Evolutionary conservation across 495 filamentous ascomycete species (phyloP).

Genomic region (Pyrenula massariospora): DNA sequence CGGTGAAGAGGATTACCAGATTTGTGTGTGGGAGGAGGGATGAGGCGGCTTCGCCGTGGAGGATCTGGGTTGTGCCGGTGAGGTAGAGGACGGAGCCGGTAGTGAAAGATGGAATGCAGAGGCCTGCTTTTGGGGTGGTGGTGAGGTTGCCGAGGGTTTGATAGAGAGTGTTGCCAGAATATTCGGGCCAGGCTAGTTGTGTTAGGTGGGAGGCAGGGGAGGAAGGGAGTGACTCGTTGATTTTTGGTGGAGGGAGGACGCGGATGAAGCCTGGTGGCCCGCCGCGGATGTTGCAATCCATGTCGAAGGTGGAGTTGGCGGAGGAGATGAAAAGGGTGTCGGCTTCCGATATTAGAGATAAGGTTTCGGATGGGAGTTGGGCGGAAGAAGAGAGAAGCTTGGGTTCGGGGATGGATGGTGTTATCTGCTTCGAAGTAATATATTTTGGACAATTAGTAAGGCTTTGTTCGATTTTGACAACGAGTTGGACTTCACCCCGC

Average conservation of each 20-base stretch:
- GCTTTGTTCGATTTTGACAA: conserved; percentile 54
- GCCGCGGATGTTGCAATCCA: conserved; percentile 81
- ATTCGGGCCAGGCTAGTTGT: conserved; percentile 63
- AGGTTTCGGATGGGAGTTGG: conserved; percentile 30
- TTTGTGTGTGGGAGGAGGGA: conserved; percentile 54
- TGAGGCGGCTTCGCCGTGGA: conserved; percentile 48
- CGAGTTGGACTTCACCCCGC: conserved; percentile 49
- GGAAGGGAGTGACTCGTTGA: no score
- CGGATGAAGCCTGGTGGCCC: conserved; percentile 65
- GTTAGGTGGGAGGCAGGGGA: conserved; percentile 3
- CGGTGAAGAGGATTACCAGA: conserved; percentile 53
- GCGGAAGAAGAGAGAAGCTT: conserved; percentile 34
- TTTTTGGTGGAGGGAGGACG: conserved; percentile 40
- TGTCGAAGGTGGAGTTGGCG: conserved; percentile 44
- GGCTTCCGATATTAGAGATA: conserved; percentile 48
- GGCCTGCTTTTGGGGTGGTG: conserved; percentile 49
- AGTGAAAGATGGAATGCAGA: conserved; percentile 60
- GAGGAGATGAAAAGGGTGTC: conserved; percentile 71
- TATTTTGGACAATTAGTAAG: conserved; percentile 80
- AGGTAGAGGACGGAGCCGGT: conserved; percentile 59
- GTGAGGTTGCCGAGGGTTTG: conserved; percentile 68
- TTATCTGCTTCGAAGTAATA: conserved; percentile 57
- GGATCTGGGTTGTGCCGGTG: conserved; percentile 53
- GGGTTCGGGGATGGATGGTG: conserved; percentile 38
- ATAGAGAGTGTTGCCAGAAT: conserved; percentile 71